Evolutionary conservation across 2,329 filamentous ascomycete genomes (phyloP).

Genomic region (Ilyonectria destructans): DNA sequence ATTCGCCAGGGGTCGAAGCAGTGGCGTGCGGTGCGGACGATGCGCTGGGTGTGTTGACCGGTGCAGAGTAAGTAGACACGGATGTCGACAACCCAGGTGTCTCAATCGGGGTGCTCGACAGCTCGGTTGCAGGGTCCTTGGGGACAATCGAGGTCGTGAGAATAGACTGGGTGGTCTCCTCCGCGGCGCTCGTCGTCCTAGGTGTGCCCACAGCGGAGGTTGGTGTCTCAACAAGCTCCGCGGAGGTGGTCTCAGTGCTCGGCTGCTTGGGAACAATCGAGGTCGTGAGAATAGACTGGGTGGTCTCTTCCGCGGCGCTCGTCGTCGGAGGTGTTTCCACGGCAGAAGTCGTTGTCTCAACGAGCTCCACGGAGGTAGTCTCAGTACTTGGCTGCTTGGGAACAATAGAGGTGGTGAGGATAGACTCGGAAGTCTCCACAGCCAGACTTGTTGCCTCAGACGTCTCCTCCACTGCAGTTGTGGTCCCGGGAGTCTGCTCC

Average conservation of each 20-base stretch:
- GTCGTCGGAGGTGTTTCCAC: not conserved
- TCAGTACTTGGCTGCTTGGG: slow-evolving; percentile 4
- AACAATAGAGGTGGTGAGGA: slow-evolving; percentile 25
- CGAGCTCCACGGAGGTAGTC: slow-evolving; percentile 2
- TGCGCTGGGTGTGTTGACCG: not conserved
- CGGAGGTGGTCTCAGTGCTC: not conserved
- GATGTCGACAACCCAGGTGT: slow-evolving; percentile 10
- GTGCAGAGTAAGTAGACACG: not conserved
- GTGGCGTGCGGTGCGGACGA: not conserved
- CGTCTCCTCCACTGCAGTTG: slow-evolving; percentile 23
- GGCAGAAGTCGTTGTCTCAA: not conserved
- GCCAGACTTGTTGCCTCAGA: slow-evolving; percentile 25
- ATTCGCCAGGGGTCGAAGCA: not conserved
- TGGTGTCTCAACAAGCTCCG: not conserved
- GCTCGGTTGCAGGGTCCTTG: not conserved
- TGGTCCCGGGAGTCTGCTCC: slow-evolving; percentile 3
- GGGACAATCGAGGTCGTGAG: slow-evolving; percentile 41
- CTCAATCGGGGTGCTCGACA: not conserved
- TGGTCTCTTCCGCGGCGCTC: not conserved
- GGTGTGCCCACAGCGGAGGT: slow-evolving; percentile 1
- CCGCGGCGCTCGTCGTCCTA: not conserved
- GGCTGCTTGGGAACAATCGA: slow-evolving; percentile 32
- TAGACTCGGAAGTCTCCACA: slow-evolving; percentile 32
- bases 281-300: slow-evolving; percentile 34
- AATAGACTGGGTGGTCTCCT: slow-evolving; percentile 14